Conservation (phyloP, 2,329 filamentous ascomycete genomes). For the Cladobotryum mycophilum region DNA sequence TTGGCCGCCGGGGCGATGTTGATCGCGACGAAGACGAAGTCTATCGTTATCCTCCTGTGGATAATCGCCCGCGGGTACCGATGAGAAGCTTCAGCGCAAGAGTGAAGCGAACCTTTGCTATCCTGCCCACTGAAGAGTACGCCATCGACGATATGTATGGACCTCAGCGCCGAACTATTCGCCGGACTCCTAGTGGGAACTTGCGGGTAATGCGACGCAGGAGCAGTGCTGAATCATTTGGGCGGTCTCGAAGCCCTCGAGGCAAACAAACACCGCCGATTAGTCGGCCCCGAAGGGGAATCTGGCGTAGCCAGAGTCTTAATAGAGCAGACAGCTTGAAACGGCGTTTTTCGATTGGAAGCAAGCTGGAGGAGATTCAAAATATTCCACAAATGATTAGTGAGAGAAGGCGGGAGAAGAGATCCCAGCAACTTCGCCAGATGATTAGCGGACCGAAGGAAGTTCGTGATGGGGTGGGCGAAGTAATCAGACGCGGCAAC, state of each 20-base stretch:
- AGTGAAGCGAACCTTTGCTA: conserved; percentile 55
- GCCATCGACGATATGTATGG: conserved; percentile 27
- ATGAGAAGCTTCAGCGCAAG: conserved; percentile 46
- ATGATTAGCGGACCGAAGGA: conserved; percentile 56
- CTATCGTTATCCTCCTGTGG: conserved; percentile 42
- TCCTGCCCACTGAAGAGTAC: conserved; percentile 44
- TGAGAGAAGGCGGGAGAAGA: conserved; percentile 53
- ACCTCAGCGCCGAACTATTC: conserved; percentile 51
- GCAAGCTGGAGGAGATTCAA: conserved; percentile 46
- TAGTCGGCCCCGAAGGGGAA: conserved; percentile 17
- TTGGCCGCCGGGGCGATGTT: conserved; percentile 22
- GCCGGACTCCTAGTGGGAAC: conserved; percentile 53
- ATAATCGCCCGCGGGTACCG: conserved; percentile 40
- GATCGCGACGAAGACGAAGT: conserved; percentile 34
- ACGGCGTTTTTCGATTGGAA: conserved; percentile 36
- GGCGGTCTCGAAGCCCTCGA: conserved; percentile 17
- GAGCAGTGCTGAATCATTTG: conserved; percentile 41
- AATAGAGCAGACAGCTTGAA: conserved; percentile 20
- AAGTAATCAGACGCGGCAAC: conserved; percentile 43
- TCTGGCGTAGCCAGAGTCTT: conserved; percentile 28
- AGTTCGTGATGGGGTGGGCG: conserved; percentile 52
- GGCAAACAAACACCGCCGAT: conserved; percentile 31
- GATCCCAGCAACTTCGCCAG: conserved; percentile 50
- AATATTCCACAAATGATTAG: conserved; percentile 50
- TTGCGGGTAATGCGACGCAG: conserved; percentile 52